Evolutionary conservation across 768 basidiomycete species (phyloP).

Genomic region (Termitomyces sp.): DNA sequence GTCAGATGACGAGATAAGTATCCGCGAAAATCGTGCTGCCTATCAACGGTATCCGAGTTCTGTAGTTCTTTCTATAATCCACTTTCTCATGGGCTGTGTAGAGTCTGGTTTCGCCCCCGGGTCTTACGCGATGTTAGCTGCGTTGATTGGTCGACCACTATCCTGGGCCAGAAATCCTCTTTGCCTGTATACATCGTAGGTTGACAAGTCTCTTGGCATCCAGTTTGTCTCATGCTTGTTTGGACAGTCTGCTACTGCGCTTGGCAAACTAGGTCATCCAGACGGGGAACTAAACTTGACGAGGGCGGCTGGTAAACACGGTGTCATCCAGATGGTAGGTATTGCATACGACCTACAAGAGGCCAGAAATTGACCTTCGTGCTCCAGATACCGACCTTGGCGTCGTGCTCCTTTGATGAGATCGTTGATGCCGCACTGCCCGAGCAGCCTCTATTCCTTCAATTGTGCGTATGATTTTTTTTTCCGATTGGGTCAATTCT

Average conservation of each 20-base stretch:
- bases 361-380: not conserved
- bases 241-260: not conserved
- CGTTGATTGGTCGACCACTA: not conserved
- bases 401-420: constrained; percentile 62
- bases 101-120: not conserved
- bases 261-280: not conserved
- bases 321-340: not conserved
- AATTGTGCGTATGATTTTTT: not conserved
- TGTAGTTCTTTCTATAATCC: not conserved
- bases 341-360: not conserved
- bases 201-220: not conserved
- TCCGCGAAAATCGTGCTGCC: not conserved
- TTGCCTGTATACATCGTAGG: not conserved
- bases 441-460: not conserved
- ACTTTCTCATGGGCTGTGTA: not conserved
- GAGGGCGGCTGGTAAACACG: not conserved
- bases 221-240: not conserved
- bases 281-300: not conserved
- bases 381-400: constrained; percentile 81
- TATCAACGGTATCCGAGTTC: not conserved
- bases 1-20: not conserved
- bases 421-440: not conserved
- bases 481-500: too few relatives aligned
- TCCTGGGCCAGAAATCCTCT: not conserved
- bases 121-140: not conserved